Evolutionary conservation across 1,139 yeast genomes (phyloP).

Genomic region (Torulaspora pretoriensis): DNA sequence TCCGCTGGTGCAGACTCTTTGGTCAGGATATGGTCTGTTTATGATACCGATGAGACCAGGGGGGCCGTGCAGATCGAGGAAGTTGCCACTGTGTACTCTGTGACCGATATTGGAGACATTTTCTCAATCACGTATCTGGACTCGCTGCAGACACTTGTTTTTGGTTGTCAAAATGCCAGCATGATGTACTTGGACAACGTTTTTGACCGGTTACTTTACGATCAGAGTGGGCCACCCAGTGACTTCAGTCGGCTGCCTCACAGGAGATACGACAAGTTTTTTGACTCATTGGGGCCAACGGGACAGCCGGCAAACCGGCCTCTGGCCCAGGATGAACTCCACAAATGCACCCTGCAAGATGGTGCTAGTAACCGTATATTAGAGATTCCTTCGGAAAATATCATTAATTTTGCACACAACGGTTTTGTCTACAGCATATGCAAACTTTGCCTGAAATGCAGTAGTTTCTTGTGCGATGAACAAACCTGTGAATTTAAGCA

Average conservation of each 20-base stretch:
- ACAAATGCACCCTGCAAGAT: slow-evolving; percentile 10
- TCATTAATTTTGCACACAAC: slow-evolving; percentile 79
- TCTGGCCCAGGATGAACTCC: slow-evolving; percentile 8
- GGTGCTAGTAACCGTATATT: slow-evolving; percentile 34
- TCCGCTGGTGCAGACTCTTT: slow-evolving; percentile 90
- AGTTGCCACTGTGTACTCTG: slow-evolving; percentile 70
- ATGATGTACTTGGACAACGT: slow-evolving; percentile 61
- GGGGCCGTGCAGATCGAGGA: slow-evolving; percentile 36
- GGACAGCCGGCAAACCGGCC: slow-evolving; percentile 39
- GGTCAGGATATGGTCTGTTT: slow-evolving; percentile 76
- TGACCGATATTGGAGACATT: slow-evolving; percentile 88
- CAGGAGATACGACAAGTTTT: slow-evolving; percentile 76
- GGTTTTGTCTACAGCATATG: slow-evolving; percentile 80
- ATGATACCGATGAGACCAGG: slow-evolving; percentile 20
- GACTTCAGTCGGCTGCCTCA: slow-evolving; percentile 54
- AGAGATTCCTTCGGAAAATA: slow-evolving; percentile 65
- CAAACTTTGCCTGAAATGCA: slow-evolving; percentile 16
- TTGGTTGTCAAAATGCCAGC: slow-evolving; percentile 92
- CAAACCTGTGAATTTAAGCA: slow-evolving; percentile 2
- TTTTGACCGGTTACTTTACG: slow-evolving; percentile 25
- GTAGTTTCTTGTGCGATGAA: slow-evolving; percentile 9
- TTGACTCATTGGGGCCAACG: slow-evolving; percentile 87
- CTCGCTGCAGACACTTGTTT: slow-evolving; percentile 55
- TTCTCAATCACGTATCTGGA: slow-evolving; percentile 77
- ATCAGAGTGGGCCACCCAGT: slow-evolving; percentile 15